These are phyloP conservation scores for Alternaria infectoria DNA, from an alignment of 2,329 filamentous ascomycete species.

Conservation along the genomic window DNA sequence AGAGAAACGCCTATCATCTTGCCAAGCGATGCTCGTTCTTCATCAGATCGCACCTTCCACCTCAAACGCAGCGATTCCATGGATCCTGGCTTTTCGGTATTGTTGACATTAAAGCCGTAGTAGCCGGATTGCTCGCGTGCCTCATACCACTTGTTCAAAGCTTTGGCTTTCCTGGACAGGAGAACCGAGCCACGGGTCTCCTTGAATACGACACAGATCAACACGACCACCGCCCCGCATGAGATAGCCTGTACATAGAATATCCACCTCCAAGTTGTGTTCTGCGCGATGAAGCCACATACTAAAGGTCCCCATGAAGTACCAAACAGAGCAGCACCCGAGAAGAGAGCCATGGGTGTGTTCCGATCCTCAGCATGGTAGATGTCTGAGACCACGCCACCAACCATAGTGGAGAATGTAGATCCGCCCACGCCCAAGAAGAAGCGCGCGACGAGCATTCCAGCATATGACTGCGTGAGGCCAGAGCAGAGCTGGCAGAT, in stretches of 20 bases:
- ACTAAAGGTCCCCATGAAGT: constrained; percentile 81
- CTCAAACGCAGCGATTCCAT: constrained; percentile 64
- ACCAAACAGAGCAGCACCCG: constrained; percentile 77
- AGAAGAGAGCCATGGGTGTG: constrained; percentile 88
- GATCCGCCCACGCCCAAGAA: constrained; percentile 78
- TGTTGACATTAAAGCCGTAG: constrained; percentile 59
- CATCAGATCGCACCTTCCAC: constrained; percentile 81
- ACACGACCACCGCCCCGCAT: constrained; percentile 66
- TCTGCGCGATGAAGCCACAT: constrained; percentile 70
- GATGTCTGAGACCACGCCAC: constrained; percentile 88
- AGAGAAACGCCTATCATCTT: constrained; percentile 77
- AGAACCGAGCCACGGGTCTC: constrained; percentile 85
- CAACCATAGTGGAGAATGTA: constrained; percentile 85
- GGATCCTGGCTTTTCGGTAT: constrained; percentile 26
- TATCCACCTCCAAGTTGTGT: constrained; percentile 80
- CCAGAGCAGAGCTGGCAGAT: constrained; percentile 76
- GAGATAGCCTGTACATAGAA: constrained; percentile 85
- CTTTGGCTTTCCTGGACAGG: constrained; percentile 74
- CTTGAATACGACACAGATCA: constrained; percentile 73
- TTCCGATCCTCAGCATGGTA: constrained; percentile 81
- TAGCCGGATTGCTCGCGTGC: constrained; percentile 70
- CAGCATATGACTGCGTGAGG: constrained; percentile 70
- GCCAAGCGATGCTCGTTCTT: constrained; percentile 71
- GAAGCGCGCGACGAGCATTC: constrained; percentile 78
- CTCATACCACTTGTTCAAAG: constrained; percentile 81